phyloP scores from a whole-genome alignment of 1,139 yeast genomes.

The Blastobotrys aristatus region DNA sequence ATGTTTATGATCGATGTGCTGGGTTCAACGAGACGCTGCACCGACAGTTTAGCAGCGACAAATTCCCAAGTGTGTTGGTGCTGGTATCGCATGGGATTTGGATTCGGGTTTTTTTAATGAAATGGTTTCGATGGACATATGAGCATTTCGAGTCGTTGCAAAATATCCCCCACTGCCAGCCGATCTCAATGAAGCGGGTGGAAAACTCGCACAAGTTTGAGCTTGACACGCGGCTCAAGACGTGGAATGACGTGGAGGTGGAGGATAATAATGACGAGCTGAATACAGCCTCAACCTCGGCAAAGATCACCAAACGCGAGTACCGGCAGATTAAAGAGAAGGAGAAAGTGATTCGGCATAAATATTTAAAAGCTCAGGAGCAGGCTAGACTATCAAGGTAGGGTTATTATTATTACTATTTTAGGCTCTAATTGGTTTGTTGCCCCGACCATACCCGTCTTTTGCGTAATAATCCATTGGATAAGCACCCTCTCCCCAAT shows the following conservation, averaged over 20 bases:
- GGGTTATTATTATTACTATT: too few relatives aligned
- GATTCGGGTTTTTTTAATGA: conserved; percentile 88
- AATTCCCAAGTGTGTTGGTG: conserved; percentile 69
- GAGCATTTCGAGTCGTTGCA: conserved; percentile 79
- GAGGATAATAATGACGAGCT: conserved; percentile 7
- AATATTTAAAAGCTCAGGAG: conserved; percentile 11
- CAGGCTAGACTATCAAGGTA: neutral
- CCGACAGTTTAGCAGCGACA: conserved; percentile 64
- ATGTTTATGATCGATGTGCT: conserved; percentile 84
- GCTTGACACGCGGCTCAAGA: conserved; percentile 31
- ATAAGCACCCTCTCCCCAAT: conserved; percentile 60
- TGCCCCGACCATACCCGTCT: conserved; percentile 92
- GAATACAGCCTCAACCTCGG: conserved; percentile 6
- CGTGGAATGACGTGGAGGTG: conserved; percentile 33
- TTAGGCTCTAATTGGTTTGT: conserved; percentile 42
- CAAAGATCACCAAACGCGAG: conserved; percentile 9
- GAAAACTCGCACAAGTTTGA: conserved; percentile 33
- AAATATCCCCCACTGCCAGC: conserved; percentile 80
- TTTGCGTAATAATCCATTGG: conserved; percentile 95
- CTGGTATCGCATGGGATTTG: conserved; percentile 91
- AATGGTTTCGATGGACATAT: conserved; percentile 87
- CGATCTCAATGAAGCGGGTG: conserved; percentile 66
- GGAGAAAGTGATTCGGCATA: conserved; percentile 15
- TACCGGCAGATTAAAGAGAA: conserved; percentile 14
- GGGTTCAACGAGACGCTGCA: conserved; percentile 83